Base-by-base conservation (phyloP, 73 alveolate species). In the Paramecium sonneborni region DNA sequence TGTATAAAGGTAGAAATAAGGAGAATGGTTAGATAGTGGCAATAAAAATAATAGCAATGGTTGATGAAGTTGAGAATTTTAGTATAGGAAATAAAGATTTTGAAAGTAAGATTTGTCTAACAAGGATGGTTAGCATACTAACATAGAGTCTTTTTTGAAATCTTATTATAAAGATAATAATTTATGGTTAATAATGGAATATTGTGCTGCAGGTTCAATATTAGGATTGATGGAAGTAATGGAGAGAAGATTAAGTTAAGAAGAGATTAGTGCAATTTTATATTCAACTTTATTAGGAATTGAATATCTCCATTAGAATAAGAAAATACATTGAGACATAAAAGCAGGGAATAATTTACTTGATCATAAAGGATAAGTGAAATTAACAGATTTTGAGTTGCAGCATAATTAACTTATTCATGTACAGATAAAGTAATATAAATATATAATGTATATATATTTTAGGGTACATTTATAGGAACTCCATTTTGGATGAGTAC, bases 311-410 rank as follows among this genome's bases (percentile, higher is more conserved):
- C 99, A 98, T 93, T 98, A 95, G 0, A 97, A 92, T 32, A 97
- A 96, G 92, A 96, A 97, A 74, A 97, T 98, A 8, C 99, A 98
- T 88, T 92, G 99, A 86, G 99, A 98, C 79, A 98, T 98, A 5
- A 98, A 98, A 92, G 99, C 99, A 6, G 99, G 99, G 21, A 98
- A 98, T 92, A 97, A 97, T 28, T 96, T 98, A 3, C 89, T 98
- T 12, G 98, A 96, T 76, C 96, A 93, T 39, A 92, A 96, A 37
- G 99, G 99, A 6, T 92, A 94, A 23, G 99, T 98, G 20, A 97
- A 98, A 87, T 92, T 98, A 52, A 98, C 99, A 15, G 99, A 98
- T 87, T 98, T 98, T 76, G 99, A 99, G 99, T 98, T 2, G 90
- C 97, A 57, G 99, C 99, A 3, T 97, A 97, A 79, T 87, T 97